These are phyloP conservation scores for Cladorrhinum sp. DNA, from an alignment of 2,329 filamentous ascomycete species.

Conservation along the genomic window DNA sequence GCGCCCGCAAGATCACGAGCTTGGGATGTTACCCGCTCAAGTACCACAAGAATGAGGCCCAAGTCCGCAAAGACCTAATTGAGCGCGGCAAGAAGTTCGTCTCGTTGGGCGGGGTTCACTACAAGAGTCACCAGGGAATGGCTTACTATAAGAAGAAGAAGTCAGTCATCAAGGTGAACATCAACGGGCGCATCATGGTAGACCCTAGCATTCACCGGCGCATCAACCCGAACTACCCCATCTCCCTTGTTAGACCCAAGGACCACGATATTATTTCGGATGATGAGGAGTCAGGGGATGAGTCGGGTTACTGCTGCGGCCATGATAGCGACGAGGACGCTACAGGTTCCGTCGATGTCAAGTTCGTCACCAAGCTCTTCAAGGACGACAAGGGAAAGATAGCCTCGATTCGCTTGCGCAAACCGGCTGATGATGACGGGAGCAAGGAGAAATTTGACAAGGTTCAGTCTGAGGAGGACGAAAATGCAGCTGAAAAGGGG, in stretches of 20 bases:
- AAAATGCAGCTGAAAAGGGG: slow-evolving; percentile 14
- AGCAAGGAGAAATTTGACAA: slow-evolving; percentile 55
- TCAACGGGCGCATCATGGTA: slow-evolving; percentile 85
- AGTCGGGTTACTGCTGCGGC: slow-evolving; percentile 35
- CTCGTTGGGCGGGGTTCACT: slow-evolving; percentile 75
- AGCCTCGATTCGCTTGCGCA: slow-evolving; percentile 34
- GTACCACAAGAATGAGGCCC: slow-evolving; percentile 71
- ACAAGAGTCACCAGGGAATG: slow-evolving; percentile 78
- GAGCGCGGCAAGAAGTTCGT: slow-evolving; percentile 84
- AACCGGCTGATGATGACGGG: slow-evolving; percentile 34
- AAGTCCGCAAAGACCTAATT: slow-evolving; percentile 64
- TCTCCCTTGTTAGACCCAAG: slow-evolving; percentile 70
- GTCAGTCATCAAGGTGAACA: slow-evolving; percentile 71
- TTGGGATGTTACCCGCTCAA: slow-evolving; percentile 73
- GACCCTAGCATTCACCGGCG: slow-evolving; percentile 78
- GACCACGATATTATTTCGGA: slow-evolving; percentile 60
- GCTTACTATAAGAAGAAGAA: slow-evolving; percentile 82
- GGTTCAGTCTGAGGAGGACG: slow-evolving; percentile 35
- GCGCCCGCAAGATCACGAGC: slow-evolving; percentile 76
- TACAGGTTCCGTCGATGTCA: slow-evolving; percentile 40
- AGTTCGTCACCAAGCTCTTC: slow-evolving; percentile 52
- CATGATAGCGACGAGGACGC: slow-evolving; percentile 39
- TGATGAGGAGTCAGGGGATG: slow-evolving; percentile 45
- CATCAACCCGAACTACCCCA: slow-evolving; percentile 81
- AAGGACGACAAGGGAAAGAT: slow-evolving; percentile 42